Percentiles rank a stretch among this genome's conserved stretches.
These are phyloP conservation scores for Parietichytrium sp. DNA, from an alignment of 108 stramenopile genomes.

Conservation along the genomic window DNA sequence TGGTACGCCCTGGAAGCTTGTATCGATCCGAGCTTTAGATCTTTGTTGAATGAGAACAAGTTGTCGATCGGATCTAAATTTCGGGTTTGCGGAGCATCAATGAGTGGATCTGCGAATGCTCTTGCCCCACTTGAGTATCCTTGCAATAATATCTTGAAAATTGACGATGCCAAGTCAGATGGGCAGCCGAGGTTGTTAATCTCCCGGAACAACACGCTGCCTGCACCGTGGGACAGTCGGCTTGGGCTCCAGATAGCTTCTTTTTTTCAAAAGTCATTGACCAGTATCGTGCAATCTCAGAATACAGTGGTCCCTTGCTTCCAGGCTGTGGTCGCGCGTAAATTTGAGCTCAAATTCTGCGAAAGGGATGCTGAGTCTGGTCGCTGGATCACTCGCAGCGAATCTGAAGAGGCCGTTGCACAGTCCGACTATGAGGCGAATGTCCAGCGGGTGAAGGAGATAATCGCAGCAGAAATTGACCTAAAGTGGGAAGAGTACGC, in stretches of 20 bases:
- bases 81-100: background rate
- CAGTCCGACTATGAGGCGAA: background rate
- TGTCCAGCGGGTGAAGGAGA: background rate
- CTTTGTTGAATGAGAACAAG: background rate
- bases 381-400: background rate
- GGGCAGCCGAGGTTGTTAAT: background rate
- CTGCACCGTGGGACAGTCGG: background rate
- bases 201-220: background rate
- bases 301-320: background rate
- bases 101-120: background rate
- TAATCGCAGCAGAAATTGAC: constrained; percentile 1
- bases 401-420: background rate
- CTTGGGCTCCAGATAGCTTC: background rate
- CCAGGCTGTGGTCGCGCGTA: background rate
- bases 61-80: background rate
- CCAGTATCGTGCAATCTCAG: background rate
- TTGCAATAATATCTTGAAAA: background rate
- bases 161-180: background rate
- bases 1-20: background rate
- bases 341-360: background rate
- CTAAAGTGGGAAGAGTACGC: background rate
- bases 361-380: background rate
- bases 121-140: background rate
- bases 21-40: background rate
- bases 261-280: background rate